A percentile compares a stretch with the other conserved stretches of the same genome.
Evolutionary conservation across 192 early-diverging fungal genomes (phyloP).

Genomic region (Chytriomyces confervae): DNA sequence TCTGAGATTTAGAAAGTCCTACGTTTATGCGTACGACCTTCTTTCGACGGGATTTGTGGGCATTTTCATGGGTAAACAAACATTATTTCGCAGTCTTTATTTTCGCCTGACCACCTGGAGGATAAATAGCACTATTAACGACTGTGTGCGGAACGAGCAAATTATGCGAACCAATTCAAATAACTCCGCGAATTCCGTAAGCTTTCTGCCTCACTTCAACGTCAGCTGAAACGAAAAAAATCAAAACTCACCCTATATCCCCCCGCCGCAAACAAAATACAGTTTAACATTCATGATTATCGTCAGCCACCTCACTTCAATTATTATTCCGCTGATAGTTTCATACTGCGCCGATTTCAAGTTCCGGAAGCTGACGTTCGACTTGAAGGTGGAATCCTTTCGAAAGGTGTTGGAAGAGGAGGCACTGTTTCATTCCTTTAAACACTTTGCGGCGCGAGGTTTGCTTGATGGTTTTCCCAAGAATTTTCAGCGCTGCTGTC

Average conservation of each 20-base stretch:
- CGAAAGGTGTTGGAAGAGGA: neutral
- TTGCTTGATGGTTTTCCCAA: neutral
- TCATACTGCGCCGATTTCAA: neutral
- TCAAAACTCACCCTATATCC: neutral
- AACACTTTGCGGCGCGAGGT: constrained; percentile 3
- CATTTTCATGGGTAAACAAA: neutral
- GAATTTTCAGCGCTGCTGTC: neutral
- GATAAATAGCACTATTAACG: neutral
- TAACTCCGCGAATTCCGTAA: neutral
- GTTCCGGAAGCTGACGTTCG: neutral
- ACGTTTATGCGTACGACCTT: neutral
- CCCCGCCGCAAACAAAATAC: neutral
- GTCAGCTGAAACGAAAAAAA: too few species aligned
- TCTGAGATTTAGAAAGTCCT: neutral
- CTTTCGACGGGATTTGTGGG: neutral
- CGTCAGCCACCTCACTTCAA: neutral
- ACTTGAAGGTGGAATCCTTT: neutral
- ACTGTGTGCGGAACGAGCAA: neutral
- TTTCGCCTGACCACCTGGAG: neutral
- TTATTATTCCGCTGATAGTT: neutral
- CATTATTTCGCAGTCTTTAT: neutral
- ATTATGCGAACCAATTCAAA: neutral
- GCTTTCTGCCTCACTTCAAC: neutral
- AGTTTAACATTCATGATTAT: neutral
- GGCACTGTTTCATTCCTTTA: constrained; percentile 6